Conservation (phyloP, 148 eudicot genomes). For the Talinum fruticosum region DNA sequence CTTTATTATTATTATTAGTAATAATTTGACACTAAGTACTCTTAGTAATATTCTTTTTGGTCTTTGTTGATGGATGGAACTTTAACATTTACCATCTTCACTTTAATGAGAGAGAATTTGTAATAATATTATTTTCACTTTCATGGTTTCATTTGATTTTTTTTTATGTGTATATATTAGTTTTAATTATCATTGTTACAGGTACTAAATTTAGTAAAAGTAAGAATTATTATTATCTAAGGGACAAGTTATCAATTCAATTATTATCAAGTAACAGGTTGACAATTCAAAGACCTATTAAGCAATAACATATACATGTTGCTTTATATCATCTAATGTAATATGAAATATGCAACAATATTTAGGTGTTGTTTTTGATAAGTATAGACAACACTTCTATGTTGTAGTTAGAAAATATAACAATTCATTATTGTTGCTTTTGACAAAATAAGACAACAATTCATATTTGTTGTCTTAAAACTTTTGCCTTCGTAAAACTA, state of each 20-base stretch:
- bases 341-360: neutral
- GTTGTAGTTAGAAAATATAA: neutral
- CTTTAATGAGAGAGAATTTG: neutral
- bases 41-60: no score
- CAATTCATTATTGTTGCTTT: neutral
- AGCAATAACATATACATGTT: neutral
- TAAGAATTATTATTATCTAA: neutral
- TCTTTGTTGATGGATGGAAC: neutral
- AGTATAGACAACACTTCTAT: neutral
- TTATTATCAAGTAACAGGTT: neutral
- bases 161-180: no score
- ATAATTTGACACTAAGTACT: no score
- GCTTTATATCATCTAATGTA: neutral
- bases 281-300: neutral
- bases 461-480: neutral
- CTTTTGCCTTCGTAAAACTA: neutral
- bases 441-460: neutral
- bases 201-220: no score
- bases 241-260: neutral
- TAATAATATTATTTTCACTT: no score
- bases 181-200: no score
- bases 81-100: no score
- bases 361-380: neutral
- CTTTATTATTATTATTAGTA: no score
- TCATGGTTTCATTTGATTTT: no score